phyloP scores from a whole-genome alignment of 1,139 yeast species.

The Protomyces macrosporus region DNA sequence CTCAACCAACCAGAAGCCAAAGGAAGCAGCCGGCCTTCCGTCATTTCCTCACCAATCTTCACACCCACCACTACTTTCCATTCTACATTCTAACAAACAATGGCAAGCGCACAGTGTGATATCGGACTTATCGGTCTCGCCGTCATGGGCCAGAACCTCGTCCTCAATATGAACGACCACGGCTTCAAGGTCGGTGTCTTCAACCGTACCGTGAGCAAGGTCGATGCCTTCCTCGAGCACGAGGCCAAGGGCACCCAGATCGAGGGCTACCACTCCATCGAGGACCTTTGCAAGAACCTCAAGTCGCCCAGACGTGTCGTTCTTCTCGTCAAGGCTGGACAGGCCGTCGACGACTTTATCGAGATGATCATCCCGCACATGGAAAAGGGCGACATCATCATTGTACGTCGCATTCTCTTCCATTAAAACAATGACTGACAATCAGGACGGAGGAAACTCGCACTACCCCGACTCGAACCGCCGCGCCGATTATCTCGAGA shows the following conservation, averaged over 20 bases:
- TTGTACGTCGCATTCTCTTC: constrained; percentile 36
- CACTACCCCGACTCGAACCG: constrained; percentile 99
- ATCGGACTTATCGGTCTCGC: constrained; percentile 99
- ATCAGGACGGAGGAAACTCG: constrained; percentile 92
- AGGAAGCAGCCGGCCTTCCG: no score
- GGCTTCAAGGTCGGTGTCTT: constrained; percentile 84
- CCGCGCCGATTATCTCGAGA: constrained; percentile 83
- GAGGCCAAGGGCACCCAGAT: constrained; percentile 94
- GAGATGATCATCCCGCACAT: constrained; percentile 80
- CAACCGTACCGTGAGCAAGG: constrained; percentile 96
- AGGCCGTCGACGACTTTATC: constrained; percentile 88
- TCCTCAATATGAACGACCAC: constrained; percentile 96
- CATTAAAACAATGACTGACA: neutral
- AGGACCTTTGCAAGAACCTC: constrained; percentile 80
- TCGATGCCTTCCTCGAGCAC: constrained; percentile 83
- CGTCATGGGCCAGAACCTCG: constrained; percentile 56
- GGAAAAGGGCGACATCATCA: constrained; percentile 96
- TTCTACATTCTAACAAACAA: no score
- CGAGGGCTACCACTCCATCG: constrained; percentile 89
- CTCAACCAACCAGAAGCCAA: no score
- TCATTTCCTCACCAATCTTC: no score
- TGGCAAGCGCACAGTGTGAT: constrained; percentile 60
- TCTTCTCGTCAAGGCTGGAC: constrained; percentile 93
- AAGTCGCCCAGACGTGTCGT: constrained; percentile 97
- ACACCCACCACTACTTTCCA: no score